Percentiles rank a stretch among this genome's conserved stretches.
Conservation (phyloP, 108 stramenopile genomes). For the Seminavis robusta region DNA sequence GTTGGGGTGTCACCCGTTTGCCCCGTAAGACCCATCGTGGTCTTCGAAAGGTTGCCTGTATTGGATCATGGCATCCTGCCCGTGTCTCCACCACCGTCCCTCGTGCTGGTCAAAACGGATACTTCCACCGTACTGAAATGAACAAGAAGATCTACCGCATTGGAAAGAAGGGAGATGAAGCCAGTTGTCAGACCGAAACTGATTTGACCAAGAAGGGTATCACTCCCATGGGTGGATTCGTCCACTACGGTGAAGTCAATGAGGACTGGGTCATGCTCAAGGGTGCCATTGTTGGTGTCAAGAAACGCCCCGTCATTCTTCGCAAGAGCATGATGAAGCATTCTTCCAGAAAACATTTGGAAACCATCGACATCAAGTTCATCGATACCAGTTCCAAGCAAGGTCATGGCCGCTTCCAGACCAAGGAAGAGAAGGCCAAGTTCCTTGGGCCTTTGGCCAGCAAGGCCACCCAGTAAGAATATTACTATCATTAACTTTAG, state of each 20-base stretch:
- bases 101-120: constrained; percentile 99
- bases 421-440: constrained; percentile 97
- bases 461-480: constrained; percentile 70
- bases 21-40: constrained; percentile 99
- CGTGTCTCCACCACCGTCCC: constrained; percentile 96
- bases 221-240: constrained; percentile 99
- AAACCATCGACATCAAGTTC: constrained; percentile 96
- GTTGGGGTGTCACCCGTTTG: constrained; percentile 99
- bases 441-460: constrained; percentile 98
- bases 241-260: constrained; percentile 93
- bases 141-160: constrained; percentile 99
- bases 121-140: constrained; percentile 99
- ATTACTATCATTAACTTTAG: background rate
- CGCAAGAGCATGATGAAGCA: constrained; percentile 96
- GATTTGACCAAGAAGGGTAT: constrained; percentile 99
- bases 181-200: constrained; percentile 91
- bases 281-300: constrained; percentile 96
- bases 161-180: constrained; percentile 96
- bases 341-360: constrained; percentile 92
- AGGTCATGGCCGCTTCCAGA: constrained; percentile 99
- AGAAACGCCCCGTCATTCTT: constrained; percentile 97
- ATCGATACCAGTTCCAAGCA: constrained; percentile 99
- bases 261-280: constrained; percentile 99
- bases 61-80: constrained; percentile 99
- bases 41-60: constrained; percentile 99